Base-by-base conservation (phyloP, 495 filamentous ascomycete genomes). In the Trichocladium antarcticum region DNA sequence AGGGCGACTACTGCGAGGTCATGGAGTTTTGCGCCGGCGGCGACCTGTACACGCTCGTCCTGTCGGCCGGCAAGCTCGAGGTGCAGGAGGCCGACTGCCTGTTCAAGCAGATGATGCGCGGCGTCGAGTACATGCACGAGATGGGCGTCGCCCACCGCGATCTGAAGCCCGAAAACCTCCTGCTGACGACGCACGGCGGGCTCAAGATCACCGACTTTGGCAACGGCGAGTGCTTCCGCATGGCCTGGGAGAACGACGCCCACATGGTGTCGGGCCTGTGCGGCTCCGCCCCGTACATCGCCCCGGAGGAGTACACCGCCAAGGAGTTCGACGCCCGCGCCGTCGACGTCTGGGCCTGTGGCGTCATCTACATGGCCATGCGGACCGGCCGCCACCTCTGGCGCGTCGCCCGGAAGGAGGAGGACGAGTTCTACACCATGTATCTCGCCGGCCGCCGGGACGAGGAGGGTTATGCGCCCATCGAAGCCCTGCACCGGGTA, bases 311-410 rank as follows among this genome's bases (percentile, higher is more conserved):
- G 63, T 99, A 99, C 59, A 76, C 78, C 12, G 89, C 95, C 57
- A 83, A 79, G 56, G 92, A 99, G 64, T 99, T 99, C 49, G 92
- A 99, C 63, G 93, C 92, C 12, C 76, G 92, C 42, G 90, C 92
- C 1, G 93, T 99, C 38, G 92, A 99, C 61, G 81, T 97, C 38
- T 99, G 92, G 92, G 93, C 92, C 15, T 90, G 85, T 42, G 92
- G 92, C 57, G 92, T 99, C 28, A 97, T 99, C 47, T 99, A 99
- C 70, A 97, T 99, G 93, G 92, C 92, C 6, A 99, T 98, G 92
- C 77, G 92, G 42, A 99, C 92, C 14, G 92, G 92, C 36, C 73
- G 92, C 28, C 93, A 99, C 68, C 71, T 97, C 5, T 99, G 92
- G 92, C 80, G 88, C n/a, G 76, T 95, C 11, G 92, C 92, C 6